phyloP scores from a whole-genome alignment of 164 flowering plant genomes.

The Vitis cinerea region DNA sequence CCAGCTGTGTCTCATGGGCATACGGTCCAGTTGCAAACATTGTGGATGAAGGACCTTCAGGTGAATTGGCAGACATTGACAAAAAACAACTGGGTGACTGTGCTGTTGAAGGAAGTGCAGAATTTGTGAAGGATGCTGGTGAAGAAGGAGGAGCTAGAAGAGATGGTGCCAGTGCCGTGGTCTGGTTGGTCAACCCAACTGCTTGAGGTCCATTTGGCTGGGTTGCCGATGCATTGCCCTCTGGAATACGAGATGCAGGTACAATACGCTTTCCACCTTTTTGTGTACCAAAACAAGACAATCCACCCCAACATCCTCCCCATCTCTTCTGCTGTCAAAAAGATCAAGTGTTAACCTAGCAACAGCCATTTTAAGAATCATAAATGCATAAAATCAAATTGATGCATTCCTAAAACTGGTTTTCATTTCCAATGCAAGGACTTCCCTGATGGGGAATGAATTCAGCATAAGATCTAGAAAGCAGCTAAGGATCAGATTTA shows the following conservation, averaged over 20 bases:
- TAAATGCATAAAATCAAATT: too few species aligned
- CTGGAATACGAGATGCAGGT: constrained; percentile 83
- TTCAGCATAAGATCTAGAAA: too few species aligned
- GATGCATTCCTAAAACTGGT: too few species aligned
- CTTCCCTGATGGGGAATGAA: too few species aligned
- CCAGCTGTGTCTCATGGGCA: constrained; percentile 90
- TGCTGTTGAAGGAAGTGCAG: constrained; percentile 84
- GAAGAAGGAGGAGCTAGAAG: constrained; percentile 98
- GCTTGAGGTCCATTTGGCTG: constrained; percentile 75
- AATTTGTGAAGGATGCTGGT: constrained; percentile 89
- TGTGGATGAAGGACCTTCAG: constrained; percentile 79
- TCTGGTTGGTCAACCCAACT: constrained; percentile 47
- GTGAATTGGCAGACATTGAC: constrained; percentile 82
- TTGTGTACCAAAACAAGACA: constrained; percentile 72
- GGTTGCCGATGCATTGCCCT: constrained; percentile 52
- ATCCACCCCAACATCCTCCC: constrained; percentile 72
- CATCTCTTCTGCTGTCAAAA: constrained; percentile 74
- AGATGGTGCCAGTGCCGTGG: constrained; percentile 57
- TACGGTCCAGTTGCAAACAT: constrained; percentile 95
- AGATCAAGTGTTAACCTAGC: constrained; percentile 3
- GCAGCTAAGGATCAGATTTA: background rate
- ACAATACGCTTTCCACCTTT: constrained; percentile 89
- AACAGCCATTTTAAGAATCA: too few species aligned
- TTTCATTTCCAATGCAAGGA: too few species aligned
- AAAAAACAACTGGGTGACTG: constrained; percentile 83